Conservation (phyloP, 169 alveolate species). For the Eimeria brunetti region DNA sequence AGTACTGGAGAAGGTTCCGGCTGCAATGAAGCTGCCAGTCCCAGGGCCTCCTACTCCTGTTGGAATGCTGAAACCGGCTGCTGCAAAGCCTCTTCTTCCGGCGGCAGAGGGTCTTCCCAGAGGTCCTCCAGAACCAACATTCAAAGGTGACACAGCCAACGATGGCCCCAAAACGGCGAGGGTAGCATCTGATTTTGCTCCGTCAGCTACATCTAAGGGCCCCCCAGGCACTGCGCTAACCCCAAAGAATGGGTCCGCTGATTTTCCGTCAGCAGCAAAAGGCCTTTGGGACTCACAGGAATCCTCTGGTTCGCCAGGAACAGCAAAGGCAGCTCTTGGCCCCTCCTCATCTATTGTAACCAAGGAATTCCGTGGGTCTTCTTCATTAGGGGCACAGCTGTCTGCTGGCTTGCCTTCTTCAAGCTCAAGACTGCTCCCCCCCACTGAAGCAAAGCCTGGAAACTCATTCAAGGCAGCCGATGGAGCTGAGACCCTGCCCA, state of each 20-base stretch:
- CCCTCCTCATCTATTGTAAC: not conserved
- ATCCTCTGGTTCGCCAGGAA: not conserved
- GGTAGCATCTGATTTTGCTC: not conserved
- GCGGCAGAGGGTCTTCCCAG: slow-evolving; percentile 34
- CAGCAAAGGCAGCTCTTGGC: not conserved
- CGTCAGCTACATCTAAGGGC: not conserved
- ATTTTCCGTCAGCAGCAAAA: slow-evolving; percentile 1
- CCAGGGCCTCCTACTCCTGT: not conserved
- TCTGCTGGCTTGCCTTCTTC: not conserved
- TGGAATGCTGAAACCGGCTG: not conserved
- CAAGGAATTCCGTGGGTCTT: not conserved
- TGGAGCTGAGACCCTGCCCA: not conserved
- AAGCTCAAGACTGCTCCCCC: not conserved
- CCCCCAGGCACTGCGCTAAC: slow-evolving; percentile 19
- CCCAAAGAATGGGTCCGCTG: not conserved
- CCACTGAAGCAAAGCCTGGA: not conserved
- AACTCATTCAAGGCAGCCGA: not conserved
- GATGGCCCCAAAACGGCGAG: slow-evolving; percentile 8
- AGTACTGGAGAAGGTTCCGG: slow-evolving; percentile 12
- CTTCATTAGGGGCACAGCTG: not conserved
- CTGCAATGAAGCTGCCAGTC: not conserved
- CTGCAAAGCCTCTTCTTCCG: not conserved
- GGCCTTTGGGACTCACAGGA: not conserved
- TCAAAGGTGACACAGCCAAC: not conserved
- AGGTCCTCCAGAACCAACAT: not conserved